Evolutionary conservation across 345 rosid genomes (phyloP).

Genomic region (Eucalyptus melliodora): DNA sequence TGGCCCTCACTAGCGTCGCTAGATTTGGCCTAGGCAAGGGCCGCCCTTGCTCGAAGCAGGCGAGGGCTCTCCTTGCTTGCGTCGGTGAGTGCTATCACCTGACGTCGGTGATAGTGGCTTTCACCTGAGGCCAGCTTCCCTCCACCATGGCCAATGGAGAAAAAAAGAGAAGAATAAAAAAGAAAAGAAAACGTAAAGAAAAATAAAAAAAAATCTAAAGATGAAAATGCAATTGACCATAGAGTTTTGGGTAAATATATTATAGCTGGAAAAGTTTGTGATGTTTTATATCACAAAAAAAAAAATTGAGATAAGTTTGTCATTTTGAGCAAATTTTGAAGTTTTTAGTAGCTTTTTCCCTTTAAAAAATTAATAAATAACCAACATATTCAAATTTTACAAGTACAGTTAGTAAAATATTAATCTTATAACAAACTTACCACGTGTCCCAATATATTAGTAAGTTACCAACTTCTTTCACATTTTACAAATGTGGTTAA

Average conservation of each 20-base stretch:
- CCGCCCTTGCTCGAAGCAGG: fast-evolving
- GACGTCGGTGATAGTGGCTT: fast-evolving
- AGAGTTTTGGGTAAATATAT: too few species aligned
- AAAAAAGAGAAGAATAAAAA: too few species aligned
- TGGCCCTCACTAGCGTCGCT: fast-evolving
- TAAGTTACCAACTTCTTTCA: not conserved
- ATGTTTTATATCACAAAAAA: too few species aligned
- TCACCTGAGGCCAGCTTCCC: fast-evolving
- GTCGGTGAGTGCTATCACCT: too few species aligned
- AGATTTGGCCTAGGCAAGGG: fast-evolving
- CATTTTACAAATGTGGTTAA: not conserved
- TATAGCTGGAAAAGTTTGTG: fast-evolving
- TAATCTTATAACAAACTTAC: not conserved
- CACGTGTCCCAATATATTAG: not conserved
- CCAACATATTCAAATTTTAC: not conserved
- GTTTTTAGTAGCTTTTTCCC: too few species aligned
- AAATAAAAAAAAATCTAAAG: too few species aligned
- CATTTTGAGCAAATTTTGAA: fast-evolving
- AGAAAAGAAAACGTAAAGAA: too few species aligned
- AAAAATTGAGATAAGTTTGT: fast-evolving
- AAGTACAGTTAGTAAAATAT: not conserved
- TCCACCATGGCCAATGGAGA: fast-evolving
- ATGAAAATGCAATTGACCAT: fast-evolving
- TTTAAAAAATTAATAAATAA: not conserved
- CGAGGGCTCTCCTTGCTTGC: too few species aligned